A percentile compares a stretch with the other conserved stretches of the same genome.
Evolutionary conservation across 1,139 yeast species (phyloP).

Genomic region (Sugiyamaella pinicola): DNA sequence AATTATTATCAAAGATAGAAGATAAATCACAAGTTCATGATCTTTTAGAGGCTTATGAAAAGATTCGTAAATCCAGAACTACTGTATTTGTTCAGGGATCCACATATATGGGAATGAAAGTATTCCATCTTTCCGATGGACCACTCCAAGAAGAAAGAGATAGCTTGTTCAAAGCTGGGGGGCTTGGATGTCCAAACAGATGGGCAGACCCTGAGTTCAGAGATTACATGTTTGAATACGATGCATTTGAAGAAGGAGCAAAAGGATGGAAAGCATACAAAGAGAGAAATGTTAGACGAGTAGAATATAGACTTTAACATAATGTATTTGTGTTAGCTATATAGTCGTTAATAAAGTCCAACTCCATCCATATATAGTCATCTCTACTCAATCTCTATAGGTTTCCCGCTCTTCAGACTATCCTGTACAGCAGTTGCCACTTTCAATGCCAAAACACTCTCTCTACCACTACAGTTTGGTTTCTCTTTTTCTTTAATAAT

Average conservation of each 20-base stretch:
- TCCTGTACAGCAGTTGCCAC: slow-evolving; percentile 16
- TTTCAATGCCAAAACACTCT: slow-evolving; percentile 12
- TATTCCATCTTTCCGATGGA: slow-evolving; percentile 41
- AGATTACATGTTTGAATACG: slow-evolving; percentile 39
- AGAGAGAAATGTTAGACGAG: not conserved
- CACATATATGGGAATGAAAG: slow-evolving; percentile 32
- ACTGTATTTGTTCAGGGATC: slow-evolving; percentile 39
- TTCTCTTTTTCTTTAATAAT: slow-evolving; percentile 8
- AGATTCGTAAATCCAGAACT: slow-evolving; percentile 39
- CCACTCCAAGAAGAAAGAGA: slow-evolving; percentile 37
- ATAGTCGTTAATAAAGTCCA: no score
- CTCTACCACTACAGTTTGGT: slow-evolving; percentile 13
- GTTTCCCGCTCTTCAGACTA: slow-evolving; percentile 4
- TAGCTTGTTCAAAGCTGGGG: slow-evolving; percentile 33
- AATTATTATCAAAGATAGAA: slow-evolving; percentile 41
- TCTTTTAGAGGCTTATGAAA: slow-evolving; percentile 32
- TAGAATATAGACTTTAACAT: slow-evolving; percentile 12
- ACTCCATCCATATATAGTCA: no score
- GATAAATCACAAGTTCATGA: slow-evolving; percentile 35
- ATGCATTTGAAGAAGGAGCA: slow-evolving; percentile 37
- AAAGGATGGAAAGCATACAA: slow-evolving; percentile 19
- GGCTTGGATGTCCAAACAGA: slow-evolving; percentile 38
- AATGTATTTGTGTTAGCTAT: no score
- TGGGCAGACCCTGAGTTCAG: slow-evolving; percentile 42
- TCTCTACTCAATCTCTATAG: slow-evolving; percentile 7